Percentiles rank a stretch among this genome's conserved stretches.
Evolutionary conservation across 768 basidiomycete genomes (phyloP).

Genomic region (Podaxis carcinomalis): DNA sequence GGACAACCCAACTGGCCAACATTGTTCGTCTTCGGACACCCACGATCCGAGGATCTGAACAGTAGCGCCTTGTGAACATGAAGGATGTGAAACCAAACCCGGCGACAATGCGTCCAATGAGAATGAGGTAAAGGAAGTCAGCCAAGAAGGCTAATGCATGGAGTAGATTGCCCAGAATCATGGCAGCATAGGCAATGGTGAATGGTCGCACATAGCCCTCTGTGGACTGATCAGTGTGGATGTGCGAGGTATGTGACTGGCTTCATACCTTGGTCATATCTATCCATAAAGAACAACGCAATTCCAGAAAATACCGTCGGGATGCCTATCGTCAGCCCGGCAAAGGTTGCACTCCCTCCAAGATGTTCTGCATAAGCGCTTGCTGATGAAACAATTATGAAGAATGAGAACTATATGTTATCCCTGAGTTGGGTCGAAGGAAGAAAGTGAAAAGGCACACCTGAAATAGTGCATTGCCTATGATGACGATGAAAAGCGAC

Average conservation of each 20-base stretch:
- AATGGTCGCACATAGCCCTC: slow-evolving; percentile 54
- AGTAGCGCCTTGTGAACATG: slow-evolving; percentile 69
- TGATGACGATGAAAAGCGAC: slow-evolving; percentile 25
- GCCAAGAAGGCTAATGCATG: slow-evolving; percentile 59
- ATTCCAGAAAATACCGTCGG: slow-evolving; percentile 61
- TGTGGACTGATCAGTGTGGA: slow-evolving; percentile 18
- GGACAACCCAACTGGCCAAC: slow-evolving; percentile 57
- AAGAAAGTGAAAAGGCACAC: slow-evolving; percentile 10
- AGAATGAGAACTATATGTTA: slow-evolving; percentile 54
- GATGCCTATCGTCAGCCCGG: slow-evolving; percentile 65
- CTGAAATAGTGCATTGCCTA: slow-evolving; percentile 27
- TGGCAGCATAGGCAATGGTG: slow-evolving; percentile 47
- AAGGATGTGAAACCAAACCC: slow-evolving; percentile 59
- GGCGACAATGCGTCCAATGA: slow-evolving; percentile 63
- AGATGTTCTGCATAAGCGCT: slow-evolving; percentile 57
- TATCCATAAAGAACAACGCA: slow-evolving; percentile 50
- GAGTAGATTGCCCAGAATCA: slow-evolving; percentile 52
- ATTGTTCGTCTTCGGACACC: slow-evolving; percentile 60
- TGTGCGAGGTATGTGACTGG: not conserved
- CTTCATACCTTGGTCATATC: slow-evolving; percentile 47
- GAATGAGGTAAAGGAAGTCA: slow-evolving; percentile 62
- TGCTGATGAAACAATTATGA: slow-evolving; percentile 65
- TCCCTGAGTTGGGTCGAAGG: not conserved
- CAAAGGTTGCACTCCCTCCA: slow-evolving; percentile 67
- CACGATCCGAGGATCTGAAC: slow-evolving; percentile 66